Evolutionary conservation across 108 stramenopile species (phyloP).

Genomic region (Epipyxis sp.): DNA sequence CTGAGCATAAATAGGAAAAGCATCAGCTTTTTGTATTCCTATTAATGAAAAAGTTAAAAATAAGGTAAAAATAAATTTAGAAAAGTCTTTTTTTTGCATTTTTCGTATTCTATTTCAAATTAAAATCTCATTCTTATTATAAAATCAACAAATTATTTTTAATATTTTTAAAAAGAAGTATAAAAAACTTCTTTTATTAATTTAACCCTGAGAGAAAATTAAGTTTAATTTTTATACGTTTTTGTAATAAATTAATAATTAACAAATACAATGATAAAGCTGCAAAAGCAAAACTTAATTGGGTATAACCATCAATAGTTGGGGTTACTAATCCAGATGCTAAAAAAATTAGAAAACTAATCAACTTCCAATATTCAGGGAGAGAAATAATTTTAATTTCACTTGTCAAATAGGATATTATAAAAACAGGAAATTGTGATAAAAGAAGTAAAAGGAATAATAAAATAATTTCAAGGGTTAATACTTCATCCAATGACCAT

Average conservation of each 20-base stretch:
- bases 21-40: not conserved
- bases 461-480: conserved; percentile 23
- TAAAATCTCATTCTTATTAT: too few species aligned
- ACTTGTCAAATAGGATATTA: not conserved
- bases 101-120: too few species aligned
- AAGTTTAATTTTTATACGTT: conserved; percentile 22
- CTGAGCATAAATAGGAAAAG: conserved; percentile 32
- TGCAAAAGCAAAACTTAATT: conserved; percentile 25
- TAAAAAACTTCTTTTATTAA: conserved; percentile 25
- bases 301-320: conserved; percentile 30
- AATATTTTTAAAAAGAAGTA: conserved; percentile 24
- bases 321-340: conserved; percentile 21
- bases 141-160: conserved; percentile 17
- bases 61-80: conserved; percentile 5
- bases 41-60: conserved; percentile 11
- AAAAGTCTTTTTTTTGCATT: conserved; percentile 15
- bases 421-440: conserved; percentile 22
- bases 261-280: conserved; percentile 19
- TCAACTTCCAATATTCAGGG: not conserved
- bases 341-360: conserved; percentile 19
- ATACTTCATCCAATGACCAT: conserved; percentile 25
- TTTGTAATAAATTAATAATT: conserved; percentile 12
- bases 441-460: conserved; percentile 16
- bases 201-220: not conserved
- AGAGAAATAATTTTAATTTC: conserved; percentile 11